A percentile compares a stretch with the other conserved stretches of the same genome.
Conservation (phyloP, 345 rosid species). For the Eucalyptus grandis region DNA sequence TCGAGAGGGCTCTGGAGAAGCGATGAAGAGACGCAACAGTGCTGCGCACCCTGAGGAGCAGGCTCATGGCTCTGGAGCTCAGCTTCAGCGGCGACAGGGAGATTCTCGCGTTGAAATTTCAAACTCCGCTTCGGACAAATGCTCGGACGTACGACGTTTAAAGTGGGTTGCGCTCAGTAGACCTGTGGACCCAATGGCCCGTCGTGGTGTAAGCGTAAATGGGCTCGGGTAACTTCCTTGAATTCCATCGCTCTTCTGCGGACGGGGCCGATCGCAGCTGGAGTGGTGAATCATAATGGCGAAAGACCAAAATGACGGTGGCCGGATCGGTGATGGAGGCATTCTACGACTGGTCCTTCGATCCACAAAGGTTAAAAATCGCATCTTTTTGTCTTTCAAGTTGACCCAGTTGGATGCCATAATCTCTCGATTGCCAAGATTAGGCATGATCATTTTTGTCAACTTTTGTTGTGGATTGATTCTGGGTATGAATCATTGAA, state of each 20-base stretch:
- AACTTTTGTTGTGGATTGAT: not conserved
- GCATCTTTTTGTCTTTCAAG: not conserved
- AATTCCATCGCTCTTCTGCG: not conserved
- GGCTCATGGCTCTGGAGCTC: conserved; percentile 18
- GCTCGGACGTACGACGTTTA: not conserved
- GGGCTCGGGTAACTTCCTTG: not conserved
- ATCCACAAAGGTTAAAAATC: not conserved
- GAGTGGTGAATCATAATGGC: not conserved
- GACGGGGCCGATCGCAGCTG: not conserved
- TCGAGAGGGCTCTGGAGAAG: conserved; percentile 20
- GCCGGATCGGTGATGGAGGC: not conserved
- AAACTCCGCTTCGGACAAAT: not conserved
- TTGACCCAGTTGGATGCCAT: not conserved
- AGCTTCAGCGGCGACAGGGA: not conserved
- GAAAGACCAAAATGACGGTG: not conserved
- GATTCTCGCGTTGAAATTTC: not conserved
- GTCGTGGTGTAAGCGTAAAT: not conserved
- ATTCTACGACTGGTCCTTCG: not conserved
- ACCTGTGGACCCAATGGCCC: not conserved
- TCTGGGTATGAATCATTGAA: not conserved
- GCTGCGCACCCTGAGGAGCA: conserved; percentile 13
- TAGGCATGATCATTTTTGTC: not conserved
- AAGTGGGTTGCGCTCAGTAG: not conserved
- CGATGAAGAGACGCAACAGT: conserved; percentile 6
- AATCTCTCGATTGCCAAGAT: not conserved